Conservation (phyloP, 2,329 filamentous ascomycete genomes). For the Ascochyta rabiei region DNA sequence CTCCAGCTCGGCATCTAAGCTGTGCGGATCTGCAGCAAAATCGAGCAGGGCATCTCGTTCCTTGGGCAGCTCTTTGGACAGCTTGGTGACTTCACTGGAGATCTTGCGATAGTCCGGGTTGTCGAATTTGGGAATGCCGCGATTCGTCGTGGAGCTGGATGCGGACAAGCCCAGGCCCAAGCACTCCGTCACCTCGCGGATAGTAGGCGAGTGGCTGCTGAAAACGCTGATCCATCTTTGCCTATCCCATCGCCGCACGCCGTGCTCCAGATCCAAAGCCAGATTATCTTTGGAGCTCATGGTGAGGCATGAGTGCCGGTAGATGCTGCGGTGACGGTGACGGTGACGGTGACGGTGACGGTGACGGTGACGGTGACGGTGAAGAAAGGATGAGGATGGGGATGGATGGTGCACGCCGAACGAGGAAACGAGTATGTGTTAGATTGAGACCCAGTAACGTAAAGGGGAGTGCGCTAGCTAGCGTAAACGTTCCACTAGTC, state of each 20-base stretch:
- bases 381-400: constrained; percentile 16
- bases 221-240: constrained; percentile 46
- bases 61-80: constrained; percentile 46
- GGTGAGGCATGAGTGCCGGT: constrained; percentile 29
- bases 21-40: constrained; percentile 42
- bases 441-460: constrained; percentile 34
- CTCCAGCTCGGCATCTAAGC: constrained; percentile 42
- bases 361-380: neutral
- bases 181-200: constrained; percentile 47
- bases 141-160: constrained; percentile 45
- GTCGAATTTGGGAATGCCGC: constrained; percentile 48
- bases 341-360: constrained; percentile 8
- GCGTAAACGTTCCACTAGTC: constrained; percentile 20
- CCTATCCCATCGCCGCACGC: constrained; percentile 44
- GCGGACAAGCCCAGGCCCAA: constrained; percentile 43
- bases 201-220: constrained; percentile 46
- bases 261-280: constrained; percentile 39
- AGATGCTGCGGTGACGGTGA: constrained; percentile 13
- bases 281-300: constrained; percentile 43
- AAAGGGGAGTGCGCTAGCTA: constrained; percentile 35
- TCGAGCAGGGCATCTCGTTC: constrained; percentile 46
- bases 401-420: constrained; percentile 31
- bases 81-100: constrained; percentile 44
- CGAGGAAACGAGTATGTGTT: constrained; percentile 29
- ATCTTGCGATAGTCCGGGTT: constrained; percentile 46